Conservation (phyloP, 805 yeast genomes). For the Cyberlindnera suaveolens region DNA sequence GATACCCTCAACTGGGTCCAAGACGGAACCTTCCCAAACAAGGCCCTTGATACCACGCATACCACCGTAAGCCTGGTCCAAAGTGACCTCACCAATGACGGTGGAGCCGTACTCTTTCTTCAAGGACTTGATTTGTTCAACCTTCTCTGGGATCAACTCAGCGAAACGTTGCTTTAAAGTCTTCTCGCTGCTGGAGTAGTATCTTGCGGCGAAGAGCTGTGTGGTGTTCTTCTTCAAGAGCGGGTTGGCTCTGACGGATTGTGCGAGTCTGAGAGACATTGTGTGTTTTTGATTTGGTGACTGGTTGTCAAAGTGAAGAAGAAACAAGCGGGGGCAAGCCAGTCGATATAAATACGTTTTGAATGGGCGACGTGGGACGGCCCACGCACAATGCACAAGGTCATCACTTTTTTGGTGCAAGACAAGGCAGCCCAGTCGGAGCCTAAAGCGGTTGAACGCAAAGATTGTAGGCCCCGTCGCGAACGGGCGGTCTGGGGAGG, state of each 20-base stretch:
- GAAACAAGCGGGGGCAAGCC: not conserved
- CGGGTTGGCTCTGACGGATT: slow-evolving; percentile 8
- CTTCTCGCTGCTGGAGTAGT: slow-evolving; percentile 30
- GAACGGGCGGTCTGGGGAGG: no score
- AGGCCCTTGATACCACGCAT: slow-evolving; percentile 83
- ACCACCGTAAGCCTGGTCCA: slow-evolving; percentile 87
- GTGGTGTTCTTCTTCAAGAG: slow-evolving; percentile 9
- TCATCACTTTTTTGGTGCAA: slow-evolving; percentile 1
- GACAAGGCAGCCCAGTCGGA: no score
- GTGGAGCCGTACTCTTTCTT: slow-evolving; percentile 83
- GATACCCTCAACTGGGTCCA: slow-evolving; percentile 82
- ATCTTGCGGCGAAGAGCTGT: slow-evolving; percentile 18
- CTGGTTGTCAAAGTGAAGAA: not conserved
- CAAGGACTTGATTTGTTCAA: slow-evolving; percentile 79
- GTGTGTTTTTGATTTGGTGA: not conserved
- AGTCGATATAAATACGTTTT: not conserved
- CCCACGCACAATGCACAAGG: slow-evolving; percentile 1
- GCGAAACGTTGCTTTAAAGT: slow-evolving; percentile 93
- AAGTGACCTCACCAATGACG: slow-evolving; percentile 62
- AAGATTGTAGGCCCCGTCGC: no score
- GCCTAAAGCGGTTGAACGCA: no score
- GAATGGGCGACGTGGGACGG: not conserved
- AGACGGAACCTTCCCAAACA: slow-evolving; percentile 85
- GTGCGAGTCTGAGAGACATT: slow-evolving; percentile 16
- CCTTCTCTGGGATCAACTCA: slow-evolving; percentile 84